Percentiles rank a stretch among this genome's conserved stretches.
Conservation (phyloP, 768 basidiomycete species). For the Lactifluus hygrophoroides region DNA sequence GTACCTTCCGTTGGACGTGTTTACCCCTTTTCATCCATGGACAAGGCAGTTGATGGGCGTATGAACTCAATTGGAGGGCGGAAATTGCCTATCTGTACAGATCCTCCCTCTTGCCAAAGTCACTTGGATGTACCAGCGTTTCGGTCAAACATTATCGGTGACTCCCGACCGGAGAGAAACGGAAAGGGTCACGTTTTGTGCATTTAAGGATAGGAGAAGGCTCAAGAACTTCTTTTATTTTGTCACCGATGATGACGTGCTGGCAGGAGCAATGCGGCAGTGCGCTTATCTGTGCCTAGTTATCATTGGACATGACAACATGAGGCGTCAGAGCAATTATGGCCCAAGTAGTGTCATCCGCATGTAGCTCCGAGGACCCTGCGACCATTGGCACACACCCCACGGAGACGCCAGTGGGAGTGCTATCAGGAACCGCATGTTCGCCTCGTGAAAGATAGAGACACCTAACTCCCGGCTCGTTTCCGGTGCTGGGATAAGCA, state of each 20-base stretch:
- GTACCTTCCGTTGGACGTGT: neutral
- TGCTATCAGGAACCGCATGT: conserved; percentile 14
- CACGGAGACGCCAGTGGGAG: conserved; percentile 7
- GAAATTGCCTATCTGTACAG: conserved; percentile 9
- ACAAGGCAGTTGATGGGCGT: conserved; percentile 2
- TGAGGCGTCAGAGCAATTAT: neutral
- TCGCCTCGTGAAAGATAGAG: conserved; percentile 16
- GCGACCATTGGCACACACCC: conserved; percentile 11
- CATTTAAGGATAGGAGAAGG: neutral
- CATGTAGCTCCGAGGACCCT: conserved; percentile 13
- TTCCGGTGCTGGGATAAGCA: conserved; percentile 9
- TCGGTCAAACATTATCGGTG: conserved; percentile 12
- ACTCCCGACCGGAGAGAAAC: conserved; percentile 19
- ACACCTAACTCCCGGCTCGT: conserved; percentile 3
- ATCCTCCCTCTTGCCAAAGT: neutral
- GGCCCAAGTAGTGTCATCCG: conserved; percentile 1
- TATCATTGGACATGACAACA: conserved; percentile 2
- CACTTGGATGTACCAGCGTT: neutral
- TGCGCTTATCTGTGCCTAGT: conserved; percentile 15
- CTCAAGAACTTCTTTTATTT: neutral
- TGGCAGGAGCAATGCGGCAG: conserved; percentile 11
- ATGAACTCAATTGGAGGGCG: conserved; percentile 13
- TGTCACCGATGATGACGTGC: conserved; percentile 12
- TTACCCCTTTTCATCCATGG: neutral
- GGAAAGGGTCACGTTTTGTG: neutral